Evolutionary conservation across 768 basidiomycete species (phyloP).

Genomic region (Russula vinacea): DNA sequence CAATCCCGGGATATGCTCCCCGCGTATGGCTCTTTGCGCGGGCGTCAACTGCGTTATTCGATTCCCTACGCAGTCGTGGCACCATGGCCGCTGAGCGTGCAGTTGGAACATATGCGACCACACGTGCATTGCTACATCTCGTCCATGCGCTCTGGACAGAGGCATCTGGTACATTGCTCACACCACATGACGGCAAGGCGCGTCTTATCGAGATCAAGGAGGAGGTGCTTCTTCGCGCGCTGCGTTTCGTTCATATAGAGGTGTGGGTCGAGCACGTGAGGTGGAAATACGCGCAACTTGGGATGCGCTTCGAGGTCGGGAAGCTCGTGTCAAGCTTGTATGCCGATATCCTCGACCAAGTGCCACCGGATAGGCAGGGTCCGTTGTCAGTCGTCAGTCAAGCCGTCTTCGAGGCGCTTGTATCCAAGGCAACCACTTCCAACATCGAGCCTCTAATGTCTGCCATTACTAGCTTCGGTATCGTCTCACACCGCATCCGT

Average conservation of each 20-base stretch:
- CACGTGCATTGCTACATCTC: conserved; percentile 71
- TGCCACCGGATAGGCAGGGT: conserved; percentile 52
- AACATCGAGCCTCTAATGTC: conserved; percentile 79
- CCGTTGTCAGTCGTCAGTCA: conserved; percentile 62
- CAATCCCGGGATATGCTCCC: conserved; percentile 69
- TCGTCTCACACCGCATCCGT: conserved; percentile 58
- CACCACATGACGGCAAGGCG: conserved; percentile 51
- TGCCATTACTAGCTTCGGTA: conserved; percentile 58
- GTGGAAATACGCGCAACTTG: conserved; percentile 83
- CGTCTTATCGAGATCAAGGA: conserved; percentile 73
- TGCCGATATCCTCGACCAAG: conserved; percentile 59
- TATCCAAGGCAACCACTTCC: conserved; percentile 72
- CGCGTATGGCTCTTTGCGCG: conserved; percentile 88
- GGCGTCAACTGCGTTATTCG: conserved; percentile 73
- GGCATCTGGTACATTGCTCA: conserved; percentile 52
- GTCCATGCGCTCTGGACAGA: conserved; percentile 74
- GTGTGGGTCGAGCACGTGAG: conserved; percentile 83
- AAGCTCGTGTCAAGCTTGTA: conserved; percentile 64
- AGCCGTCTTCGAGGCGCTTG: conserved; percentile 63
- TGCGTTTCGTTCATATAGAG: conserved; percentile 76
- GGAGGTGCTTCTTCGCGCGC: conserved; percentile 76
- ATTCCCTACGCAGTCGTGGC: conserved; percentile 63
- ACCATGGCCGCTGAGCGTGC: conserved; percentile 63
- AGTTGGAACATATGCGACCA: conserved; percentile 78
- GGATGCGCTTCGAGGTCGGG: conserved; percentile 82